Conservation (phyloP, 2,329 filamentous ascomycete genomes). For the Torrubiella hemipterigena region DNA sequence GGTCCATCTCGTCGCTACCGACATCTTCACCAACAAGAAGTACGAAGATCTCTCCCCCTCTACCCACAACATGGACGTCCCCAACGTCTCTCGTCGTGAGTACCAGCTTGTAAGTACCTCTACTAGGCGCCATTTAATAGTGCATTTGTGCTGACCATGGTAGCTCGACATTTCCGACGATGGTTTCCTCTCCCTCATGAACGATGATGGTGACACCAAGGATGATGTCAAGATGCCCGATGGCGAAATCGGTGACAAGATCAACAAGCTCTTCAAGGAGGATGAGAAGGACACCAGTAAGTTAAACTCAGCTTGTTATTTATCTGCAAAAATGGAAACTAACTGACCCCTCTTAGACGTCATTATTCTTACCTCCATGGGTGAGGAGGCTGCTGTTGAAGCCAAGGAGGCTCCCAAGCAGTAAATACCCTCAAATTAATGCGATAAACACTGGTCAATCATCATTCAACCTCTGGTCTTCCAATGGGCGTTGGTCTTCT, state of each 20-base stretch:
- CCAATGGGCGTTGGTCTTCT: no score
- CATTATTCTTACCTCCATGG: slow-evolving; percentile 89
- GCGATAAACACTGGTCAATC: no score
- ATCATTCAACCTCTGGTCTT: no score
- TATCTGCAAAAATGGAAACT: slow-evolving; percentile 6
- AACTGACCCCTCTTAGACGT: slow-evolving; percentile 51
- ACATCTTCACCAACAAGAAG: slow-evolving; percentile 99
- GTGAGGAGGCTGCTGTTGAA: slow-evolving; percentile 84
- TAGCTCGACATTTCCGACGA: slow-evolving; percentile 91
- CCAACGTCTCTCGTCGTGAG: slow-evolving; percentile 81
- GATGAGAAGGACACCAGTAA: slow-evolving; percentile 93
- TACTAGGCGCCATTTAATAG: no score
- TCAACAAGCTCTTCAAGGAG: slow-evolving; percentile 62
- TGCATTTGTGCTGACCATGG: no score
- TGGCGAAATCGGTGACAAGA: slow-evolving; percentile 77
- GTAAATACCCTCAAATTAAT: slow-evolving; percentile 11
- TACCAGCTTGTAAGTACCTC: slow-evolving; percentile 76
- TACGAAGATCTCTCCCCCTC: slow-evolving; percentile 97
- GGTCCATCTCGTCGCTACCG: slow-evolving; percentile 94
- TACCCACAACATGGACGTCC: slow-evolving; percentile 97
- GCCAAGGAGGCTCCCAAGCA: slow-evolving; percentile 74
- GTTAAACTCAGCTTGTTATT: slow-evolving; percentile 22
- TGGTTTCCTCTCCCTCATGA: slow-evolving; percentile 89
- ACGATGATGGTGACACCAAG: slow-evolving; percentile 74
- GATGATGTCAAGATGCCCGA: slow-evolving; percentile 93